phyloP scores from a whole-genome alignment of 2,329 filamentous ascomycete genomes.

The Botrytis deweyae region DNA sequence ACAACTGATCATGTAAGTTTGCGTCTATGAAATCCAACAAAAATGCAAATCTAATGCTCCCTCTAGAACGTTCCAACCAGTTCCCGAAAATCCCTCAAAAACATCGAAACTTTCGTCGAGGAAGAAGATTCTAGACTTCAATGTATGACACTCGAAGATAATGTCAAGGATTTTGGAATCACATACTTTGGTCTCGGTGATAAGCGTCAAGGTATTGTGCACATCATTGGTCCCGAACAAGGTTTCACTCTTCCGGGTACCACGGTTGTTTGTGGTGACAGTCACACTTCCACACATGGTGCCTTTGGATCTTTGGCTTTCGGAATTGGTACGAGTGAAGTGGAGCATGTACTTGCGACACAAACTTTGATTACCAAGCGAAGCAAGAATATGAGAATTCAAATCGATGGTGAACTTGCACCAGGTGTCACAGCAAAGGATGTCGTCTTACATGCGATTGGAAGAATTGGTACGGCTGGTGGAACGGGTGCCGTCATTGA shows the following conservation, averaged over 20 bases:
- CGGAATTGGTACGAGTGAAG: conserved; percentile 96
- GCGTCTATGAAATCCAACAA: neutral
- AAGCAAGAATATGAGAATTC: conserved; percentile 98
- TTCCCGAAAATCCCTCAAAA: conserved; percentile 88
- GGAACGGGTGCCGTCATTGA: conserved; percentile 95
- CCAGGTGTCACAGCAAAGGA: conserved; percentile 96
- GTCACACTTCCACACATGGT: conserved; percentile 96
- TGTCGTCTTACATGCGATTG: conserved; percentile 88
- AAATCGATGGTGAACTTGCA: conserved; percentile 86
- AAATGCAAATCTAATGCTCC: conserved; percentile 27
- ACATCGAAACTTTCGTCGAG: conserved; percentile 77
- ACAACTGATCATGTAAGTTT: conserved; percentile 75
- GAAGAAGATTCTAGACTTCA: conserved; percentile 92
- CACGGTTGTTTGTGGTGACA: conserved; percentile 96
- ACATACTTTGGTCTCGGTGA: conserved; percentile 97
- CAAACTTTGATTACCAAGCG: conserved; percentile 92
- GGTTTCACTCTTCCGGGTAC: conserved; percentile 97
- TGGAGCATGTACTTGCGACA: conserved; percentile 96
- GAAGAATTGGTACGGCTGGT: conserved; percentile 89
- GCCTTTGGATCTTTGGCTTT: conserved; percentile 94
- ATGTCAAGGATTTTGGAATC: conserved; percentile 93
- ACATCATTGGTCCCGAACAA: conserved; percentile 97
- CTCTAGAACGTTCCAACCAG: conserved; percentile 86
- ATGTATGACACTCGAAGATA: conserved; percentile 94
- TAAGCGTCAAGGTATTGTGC: conserved; percentile 96